Conservation (phyloP, 176 grass and related monocot species). For the Juncus inflexus region DNA sequence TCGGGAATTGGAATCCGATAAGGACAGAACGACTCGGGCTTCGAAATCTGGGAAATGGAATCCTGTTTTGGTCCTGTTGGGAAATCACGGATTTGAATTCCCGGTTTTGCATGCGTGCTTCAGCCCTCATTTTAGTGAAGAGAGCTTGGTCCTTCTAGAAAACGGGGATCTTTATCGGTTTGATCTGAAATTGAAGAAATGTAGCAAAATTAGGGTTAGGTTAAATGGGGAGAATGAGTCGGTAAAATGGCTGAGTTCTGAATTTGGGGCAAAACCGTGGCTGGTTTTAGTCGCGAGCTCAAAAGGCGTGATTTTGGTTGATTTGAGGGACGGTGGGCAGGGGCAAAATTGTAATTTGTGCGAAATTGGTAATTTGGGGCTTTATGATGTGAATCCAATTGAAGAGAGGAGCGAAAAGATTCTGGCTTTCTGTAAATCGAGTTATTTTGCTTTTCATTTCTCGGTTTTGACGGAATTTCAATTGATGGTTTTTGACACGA, state of each 20-base stretch:
- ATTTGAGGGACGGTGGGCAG: constrained; percentile 44
- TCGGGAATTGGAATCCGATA: constrained; percentile 1
- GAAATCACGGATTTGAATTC: constrained; percentile 50
- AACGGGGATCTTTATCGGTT: constrained; percentile 72
- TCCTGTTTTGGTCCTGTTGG: constrained; percentile 27
- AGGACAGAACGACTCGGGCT: not conserved
- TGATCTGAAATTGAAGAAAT: constrained; percentile 37
- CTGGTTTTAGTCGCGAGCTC: constrained; percentile 47
- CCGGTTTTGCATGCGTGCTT: constrained; percentile 58
- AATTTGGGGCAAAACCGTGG: constrained; percentile 65
- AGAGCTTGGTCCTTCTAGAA: constrained; percentile 55
- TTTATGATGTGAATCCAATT: constrained; percentile 29
- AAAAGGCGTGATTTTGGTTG: constrained; percentile 48
- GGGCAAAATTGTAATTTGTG: constrained; percentile 36
- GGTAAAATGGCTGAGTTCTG: constrained; percentile 62
- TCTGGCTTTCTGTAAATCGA: constrained; percentile 70
- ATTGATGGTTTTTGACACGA: constrained; percentile 63
- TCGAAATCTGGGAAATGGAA: not conserved
- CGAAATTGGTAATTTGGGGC: constrained; percentile 28
- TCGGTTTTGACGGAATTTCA: constrained; percentile 48
- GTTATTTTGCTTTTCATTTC: constrained; percentile 60
- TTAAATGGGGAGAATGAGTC: constrained; percentile 27
- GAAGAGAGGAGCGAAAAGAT: constrained; percentile 35
- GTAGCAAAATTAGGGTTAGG: constrained; percentile 42
- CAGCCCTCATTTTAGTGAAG: constrained; percentile 54